Base-by-base conservation (phyloP, 768 basidiomycete genomes). In the Russula foetens region DNA sequence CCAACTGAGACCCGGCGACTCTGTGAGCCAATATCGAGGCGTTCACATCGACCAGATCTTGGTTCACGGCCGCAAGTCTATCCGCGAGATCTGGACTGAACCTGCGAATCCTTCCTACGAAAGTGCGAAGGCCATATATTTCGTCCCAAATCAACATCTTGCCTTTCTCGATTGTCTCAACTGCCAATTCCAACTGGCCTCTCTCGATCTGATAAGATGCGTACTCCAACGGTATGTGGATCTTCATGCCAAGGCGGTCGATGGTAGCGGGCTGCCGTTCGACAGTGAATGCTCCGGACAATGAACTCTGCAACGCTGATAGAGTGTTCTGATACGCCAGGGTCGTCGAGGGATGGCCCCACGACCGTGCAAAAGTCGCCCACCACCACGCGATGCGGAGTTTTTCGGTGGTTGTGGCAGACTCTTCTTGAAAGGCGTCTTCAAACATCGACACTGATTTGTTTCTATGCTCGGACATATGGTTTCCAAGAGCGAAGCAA, bases 81-180 rank as follows among this genome's bases (percentile, higher is more conserved):
- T 31, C 39, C 23, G 59, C 59, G 7, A 60, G 47, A 21, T 21
- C 17, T 0, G 28, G 31, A 5, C 51, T 12, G 23, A 28, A 29
- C n/a, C 3, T 26, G 23, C 26, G 45, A 15, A 60, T 38, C 1
- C 21, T 47, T 4, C 7, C 47, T 23, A 23, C 41, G 6, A 23
- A 31, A 23, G 53, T 33, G 31, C 53, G 53, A 14, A 60, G 28
- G 31, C 53, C 47, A 50, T 46, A 46, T 24, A 60, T 43, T 23
- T 50, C 59, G 15, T 53, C 55, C 59, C 59, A 60, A 17, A 60
- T 38, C 15, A 56, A 28, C 12, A 41, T 19, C 35, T 46, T 47
- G 6, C 59, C 59, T 43, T 35, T 45, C 19, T 60, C 59, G 4
- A 60, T 35, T 15, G 59, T 49, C 29, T 56, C 53, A 26, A 60